Conservation (phyloP, 176 grass and related monocot genomes). For the Alloteropsis semialata region DNA sequence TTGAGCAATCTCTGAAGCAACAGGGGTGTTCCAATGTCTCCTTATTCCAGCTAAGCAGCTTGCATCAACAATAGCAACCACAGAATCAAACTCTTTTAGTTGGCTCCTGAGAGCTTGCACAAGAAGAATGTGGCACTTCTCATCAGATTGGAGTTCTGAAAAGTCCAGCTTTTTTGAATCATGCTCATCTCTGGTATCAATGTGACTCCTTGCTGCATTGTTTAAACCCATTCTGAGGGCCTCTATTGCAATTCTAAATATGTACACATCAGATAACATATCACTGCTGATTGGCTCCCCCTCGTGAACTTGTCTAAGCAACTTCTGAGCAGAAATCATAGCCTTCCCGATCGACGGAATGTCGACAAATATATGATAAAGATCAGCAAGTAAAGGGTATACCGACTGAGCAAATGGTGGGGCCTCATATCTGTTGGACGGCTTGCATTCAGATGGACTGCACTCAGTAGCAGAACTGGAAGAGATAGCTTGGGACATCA, state of each 20-base stretch:
- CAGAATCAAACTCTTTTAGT: constrained; percentile 62
- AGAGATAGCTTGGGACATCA: constrained; percentile 39
- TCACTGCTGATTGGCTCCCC: constrained; percentile 62
- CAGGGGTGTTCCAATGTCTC: constrained; percentile 69
- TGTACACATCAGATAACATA: constrained; percentile 65
- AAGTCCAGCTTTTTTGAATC: constrained; percentile 45
- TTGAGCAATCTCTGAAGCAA: constrained; percentile 56
- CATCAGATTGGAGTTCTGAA: constrained; percentile 60
- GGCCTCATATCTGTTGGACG: constrained; percentile 38
- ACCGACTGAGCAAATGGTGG: constrained; percentile 74
- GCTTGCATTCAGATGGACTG: constrained; percentile 41
- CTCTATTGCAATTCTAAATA: constrained; percentile 88
- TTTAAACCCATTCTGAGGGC: constrained; percentile 78
- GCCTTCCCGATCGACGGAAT: constrained; percentile 76
- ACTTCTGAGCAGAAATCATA: constrained; percentile 65
- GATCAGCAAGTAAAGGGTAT: constrained; percentile 84
- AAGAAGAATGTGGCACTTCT: constrained; percentile 84
- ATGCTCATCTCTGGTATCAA: constrained; percentile 30
- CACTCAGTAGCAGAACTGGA: constrained; percentile 24
- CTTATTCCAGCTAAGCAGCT: constrained; percentile 80
- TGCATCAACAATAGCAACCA: constrained; percentile 75
- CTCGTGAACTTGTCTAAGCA: constrained; percentile 71
- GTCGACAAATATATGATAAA: constrained; percentile 68
- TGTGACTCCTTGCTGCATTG: constrained; percentile 48
- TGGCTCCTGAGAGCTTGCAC: constrained; percentile 75